Evolutionary conservation across 208 protist genomes (phyloP).

Genomic region (Acanthamoeba quina): DNA sequence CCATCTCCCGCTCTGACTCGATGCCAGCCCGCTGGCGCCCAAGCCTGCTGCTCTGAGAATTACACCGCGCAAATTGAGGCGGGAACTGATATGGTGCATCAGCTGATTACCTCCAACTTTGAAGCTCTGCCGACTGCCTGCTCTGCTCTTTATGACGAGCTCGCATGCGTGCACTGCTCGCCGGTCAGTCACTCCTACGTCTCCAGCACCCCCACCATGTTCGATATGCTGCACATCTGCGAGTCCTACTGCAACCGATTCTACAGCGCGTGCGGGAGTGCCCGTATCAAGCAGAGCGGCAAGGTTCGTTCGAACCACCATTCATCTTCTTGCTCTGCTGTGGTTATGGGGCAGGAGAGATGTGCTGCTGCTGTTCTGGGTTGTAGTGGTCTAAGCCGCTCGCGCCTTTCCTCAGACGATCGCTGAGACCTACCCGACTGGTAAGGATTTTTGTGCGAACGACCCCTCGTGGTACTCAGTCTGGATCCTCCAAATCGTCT

Average conservation of each 20-base stretch:
- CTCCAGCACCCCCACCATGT: background rate
- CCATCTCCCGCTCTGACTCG: background rate
- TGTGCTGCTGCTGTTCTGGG: too few species aligned
- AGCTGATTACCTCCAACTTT: background rate
- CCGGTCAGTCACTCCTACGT: background rate
- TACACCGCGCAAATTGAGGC: conserved; percentile 60
- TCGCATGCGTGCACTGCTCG: conserved; percentile 36
- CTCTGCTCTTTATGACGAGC: conserved; percentile 25
- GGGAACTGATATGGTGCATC: conserved; percentile 29
- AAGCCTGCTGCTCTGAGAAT: conserved; percentile 35
- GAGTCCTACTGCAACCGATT: conserved; percentile 65
- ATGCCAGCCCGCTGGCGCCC: background rate
- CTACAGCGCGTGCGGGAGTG: conserved; percentile 27
- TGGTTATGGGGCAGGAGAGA: background rate
- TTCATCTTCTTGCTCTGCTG: background rate
- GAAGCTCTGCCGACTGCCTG: background rate
- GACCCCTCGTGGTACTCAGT: conserved; percentile 24
- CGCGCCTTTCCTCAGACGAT: conserved; percentile 6
- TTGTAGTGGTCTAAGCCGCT: background rate
- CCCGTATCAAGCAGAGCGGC: background rate
- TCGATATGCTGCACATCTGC: conserved; percentile 37
- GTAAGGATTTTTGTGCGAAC: conserved; percentile 53
- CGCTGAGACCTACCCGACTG: background rate
- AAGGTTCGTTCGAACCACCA: too few species aligned
- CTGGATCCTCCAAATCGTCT: background rate